Evolutionary conservation across 495 filamentous ascomycete genomes (phyloP).

Genomic region (Hypoxylon fragiforme): DNA sequence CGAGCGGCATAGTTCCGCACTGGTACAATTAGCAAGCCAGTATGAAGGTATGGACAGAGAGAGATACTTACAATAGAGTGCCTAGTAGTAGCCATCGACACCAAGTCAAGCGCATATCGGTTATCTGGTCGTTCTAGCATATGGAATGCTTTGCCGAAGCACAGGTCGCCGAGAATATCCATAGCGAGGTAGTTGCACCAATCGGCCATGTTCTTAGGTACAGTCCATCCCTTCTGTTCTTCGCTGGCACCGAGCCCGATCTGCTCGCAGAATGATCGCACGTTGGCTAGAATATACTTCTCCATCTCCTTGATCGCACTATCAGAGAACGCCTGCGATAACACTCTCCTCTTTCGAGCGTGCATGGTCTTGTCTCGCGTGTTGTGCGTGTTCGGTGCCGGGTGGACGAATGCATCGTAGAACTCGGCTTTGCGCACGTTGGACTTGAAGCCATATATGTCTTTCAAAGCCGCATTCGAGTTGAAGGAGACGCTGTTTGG

Average conservation of each 20-base stretch:
- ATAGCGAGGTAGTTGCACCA: constrained; percentile 71
- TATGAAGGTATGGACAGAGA: not conserved
- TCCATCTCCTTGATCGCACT: constrained; percentile 59
- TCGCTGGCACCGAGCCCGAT: constrained; percentile 45
- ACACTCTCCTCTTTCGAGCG: constrained; percentile 64
- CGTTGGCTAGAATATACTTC: constrained; percentile 58
- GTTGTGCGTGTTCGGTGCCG: constrained; percentile 62
- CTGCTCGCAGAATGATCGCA: constrained; percentile 54
- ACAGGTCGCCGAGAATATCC: constrained; percentile 72
- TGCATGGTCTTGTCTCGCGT: constrained; percentile 61
- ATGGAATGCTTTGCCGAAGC: constrained; percentile 71
- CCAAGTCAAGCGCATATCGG: constrained; percentile 60
- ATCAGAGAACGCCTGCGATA: constrained; percentile 66
- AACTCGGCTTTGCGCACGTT: constrained; percentile 68
- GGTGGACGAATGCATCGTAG: constrained; percentile 65
- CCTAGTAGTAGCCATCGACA: constrained; percentile 58
- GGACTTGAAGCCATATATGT: constrained; percentile 62
- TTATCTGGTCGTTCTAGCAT: constrained; percentile 67
- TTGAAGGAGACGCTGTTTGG: constrained; percentile 65
- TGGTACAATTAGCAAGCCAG: constrained; percentile 21
- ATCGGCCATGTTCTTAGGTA: constrained; percentile 59
- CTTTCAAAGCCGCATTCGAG: constrained; percentile 57
- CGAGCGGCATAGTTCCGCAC: constrained; percentile 58
- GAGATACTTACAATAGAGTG: constrained; percentile 56
- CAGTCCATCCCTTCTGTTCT: constrained; percentile 49